A percentile compares a stretch with the other conserved stretches of the same genome.
Conservation (phyloP, 2,329 filamentous ascomycete species). For the Rhytidhysteron rufulum region DNA sequence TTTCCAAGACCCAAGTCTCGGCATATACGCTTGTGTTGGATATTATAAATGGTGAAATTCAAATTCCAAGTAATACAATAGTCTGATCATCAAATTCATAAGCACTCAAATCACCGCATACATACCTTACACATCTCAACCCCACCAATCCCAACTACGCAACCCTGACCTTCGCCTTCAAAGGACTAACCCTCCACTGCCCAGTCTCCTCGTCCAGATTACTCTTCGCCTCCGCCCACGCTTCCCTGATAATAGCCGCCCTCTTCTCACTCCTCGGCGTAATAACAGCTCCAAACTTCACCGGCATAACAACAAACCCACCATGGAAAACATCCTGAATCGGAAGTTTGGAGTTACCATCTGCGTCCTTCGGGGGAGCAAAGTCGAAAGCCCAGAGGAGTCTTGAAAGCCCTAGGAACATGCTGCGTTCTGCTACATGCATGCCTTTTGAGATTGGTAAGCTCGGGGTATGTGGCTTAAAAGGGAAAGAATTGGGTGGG, state of each 20-base stretch:
- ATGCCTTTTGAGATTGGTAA: too few relatives aligned
- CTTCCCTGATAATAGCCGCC: not conserved
- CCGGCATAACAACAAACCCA: not conserved
- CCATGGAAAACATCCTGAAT: not conserved
- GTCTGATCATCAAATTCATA: too few relatives aligned
- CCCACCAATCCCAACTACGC: too few relatives aligned
- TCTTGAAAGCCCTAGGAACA: constrained; percentile 5
- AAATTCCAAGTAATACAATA: too few relatives aligned
- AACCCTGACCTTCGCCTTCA: not conserved
- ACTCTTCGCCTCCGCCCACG: not conserved
- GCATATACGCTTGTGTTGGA: too few relatives aligned
- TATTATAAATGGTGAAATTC: too few relatives aligned
- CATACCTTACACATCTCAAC: too few relatives aligned
- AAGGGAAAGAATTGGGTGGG: too few relatives aligned
- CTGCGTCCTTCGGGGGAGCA: not conserved
- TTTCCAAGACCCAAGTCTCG: too few relatives aligned
- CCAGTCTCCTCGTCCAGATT: not conserved
- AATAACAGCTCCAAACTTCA: not conserved
- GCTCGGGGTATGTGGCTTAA: too few relatives aligned
- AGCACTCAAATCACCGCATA: too few relatives aligned
- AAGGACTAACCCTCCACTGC: not conserved
- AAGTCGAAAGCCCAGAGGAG: constrained; percentile 7
- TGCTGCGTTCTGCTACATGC: constrained; percentile 9
- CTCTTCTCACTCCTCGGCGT: not conserved
- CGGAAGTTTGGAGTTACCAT: not conserved